Conservation (phyloP, 768 basidiomycete genomes). For the Lactarius hatsudake region DNA sequence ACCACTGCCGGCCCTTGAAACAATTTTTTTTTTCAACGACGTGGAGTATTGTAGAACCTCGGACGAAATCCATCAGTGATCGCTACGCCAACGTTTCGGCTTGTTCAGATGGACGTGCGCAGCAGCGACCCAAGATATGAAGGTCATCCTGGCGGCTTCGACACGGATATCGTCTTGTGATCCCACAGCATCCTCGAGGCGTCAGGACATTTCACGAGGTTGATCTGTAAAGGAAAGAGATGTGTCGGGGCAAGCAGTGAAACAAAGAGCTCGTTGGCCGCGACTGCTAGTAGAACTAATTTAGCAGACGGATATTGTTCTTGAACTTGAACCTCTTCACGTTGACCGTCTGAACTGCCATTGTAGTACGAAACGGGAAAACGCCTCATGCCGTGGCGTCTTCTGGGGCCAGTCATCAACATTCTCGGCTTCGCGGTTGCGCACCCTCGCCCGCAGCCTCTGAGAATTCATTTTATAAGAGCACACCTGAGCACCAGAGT, state of each 20-base stretch:
- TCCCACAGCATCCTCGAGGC: slow-evolving; percentile 35
- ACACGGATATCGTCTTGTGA: slow-evolving; percentile 54
- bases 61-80: too few relatives aligned
- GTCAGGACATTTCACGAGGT: slow-evolving; percentile 62
- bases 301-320: slow-evolving; percentile 79
- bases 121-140: slow-evolving; percentile 45
- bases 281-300: slow-evolving; percentile 35
- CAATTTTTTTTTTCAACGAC: too few relatives aligned
- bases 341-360: slow-evolving; percentile 33
- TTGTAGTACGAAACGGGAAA: background rate
- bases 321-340: slow-evolving; percentile 68
- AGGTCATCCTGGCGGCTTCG: slow-evolving; percentile 73
- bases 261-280: slow-evolving; percentile 37
- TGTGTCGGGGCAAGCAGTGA: background rate
- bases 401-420: background rate
- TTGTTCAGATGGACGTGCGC: background rate
- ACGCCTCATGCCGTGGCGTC: background rate
- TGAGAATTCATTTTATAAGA: background rate
- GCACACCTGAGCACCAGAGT: background rate
- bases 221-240: slow-evolving; percentile 29
- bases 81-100: too few relatives aligned
- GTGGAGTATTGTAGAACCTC: too few relatives aligned
- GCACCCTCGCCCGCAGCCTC: background rate
- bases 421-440: slow-evolving; percentile 14
- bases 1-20: too few relatives aligned